These are phyloP conservation scores for Pseudonitzschia pungens DNA, from an alignment of 108 stramenopile genomes.

Conservation along the genomic window DNA sequence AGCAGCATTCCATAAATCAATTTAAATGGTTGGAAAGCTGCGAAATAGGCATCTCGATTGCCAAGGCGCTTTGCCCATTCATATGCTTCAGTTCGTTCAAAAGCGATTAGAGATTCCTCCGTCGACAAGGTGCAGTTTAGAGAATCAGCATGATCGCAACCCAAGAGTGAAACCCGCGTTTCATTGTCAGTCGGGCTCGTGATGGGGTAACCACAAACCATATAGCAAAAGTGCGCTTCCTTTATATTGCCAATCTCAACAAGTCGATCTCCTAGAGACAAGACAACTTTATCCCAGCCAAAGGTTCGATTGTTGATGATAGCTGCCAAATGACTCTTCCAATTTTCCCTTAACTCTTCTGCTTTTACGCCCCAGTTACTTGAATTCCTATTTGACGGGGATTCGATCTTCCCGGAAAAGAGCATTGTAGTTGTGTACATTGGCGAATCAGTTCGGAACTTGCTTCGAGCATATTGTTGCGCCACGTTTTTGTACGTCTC, in stretches of 20 bases:
- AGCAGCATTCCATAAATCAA: constrained; percentile 72
- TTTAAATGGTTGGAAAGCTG: constrained; percentile 75
- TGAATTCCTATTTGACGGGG: constrained; percentile 29
- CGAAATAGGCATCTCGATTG: constrained; percentile 66
- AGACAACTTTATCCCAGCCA: constrained; percentile 75
- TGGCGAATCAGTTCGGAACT: constrained; percentile 59
- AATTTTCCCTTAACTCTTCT: constrained; percentile 43
- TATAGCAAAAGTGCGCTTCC: constrained; percentile 86
- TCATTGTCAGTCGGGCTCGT: constrained; percentile 39
- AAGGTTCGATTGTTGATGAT: constrained; percentile 77
- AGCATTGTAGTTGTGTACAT: constrained; percentile 69
- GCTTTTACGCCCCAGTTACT: constrained; percentile 41
- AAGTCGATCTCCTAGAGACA: constrained; percentile 78
- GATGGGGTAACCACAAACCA: constrained; percentile 72
- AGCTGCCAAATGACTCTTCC: constrained; percentile 68
- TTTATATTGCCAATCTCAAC: constrained; percentile 50
- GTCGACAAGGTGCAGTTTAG: constrained; percentile 47
- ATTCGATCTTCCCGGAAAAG: constrained; percentile 61
- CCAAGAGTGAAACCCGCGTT: constrained; percentile 61
- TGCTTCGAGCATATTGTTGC: constrained; percentile 54
- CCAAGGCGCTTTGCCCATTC: constrained; percentile 88
- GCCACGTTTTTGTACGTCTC: constrained; percentile 63
- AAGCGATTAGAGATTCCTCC: constrained; percentile 55
- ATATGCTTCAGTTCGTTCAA: constrained; percentile 83
- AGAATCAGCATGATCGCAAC: constrained; percentile 57